Conservation (phyloP, 2,329 filamentous ascomycete species). For the Macrophomina pseudophaseolina region DNA sequence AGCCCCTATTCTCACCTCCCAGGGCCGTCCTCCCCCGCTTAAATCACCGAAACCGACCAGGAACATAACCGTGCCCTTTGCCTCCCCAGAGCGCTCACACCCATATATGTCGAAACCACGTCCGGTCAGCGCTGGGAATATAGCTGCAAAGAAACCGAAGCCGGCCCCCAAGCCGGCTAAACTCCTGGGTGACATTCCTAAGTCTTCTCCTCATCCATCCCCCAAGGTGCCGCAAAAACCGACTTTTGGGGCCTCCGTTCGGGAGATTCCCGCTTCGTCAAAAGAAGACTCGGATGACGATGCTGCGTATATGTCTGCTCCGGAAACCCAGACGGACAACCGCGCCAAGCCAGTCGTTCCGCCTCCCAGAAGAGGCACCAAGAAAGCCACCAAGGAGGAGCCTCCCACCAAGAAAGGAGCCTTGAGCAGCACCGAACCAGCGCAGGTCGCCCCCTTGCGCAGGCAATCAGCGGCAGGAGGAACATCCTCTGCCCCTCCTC, state of each 20-base stretch:
- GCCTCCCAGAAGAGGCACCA: conserved; percentile 44
- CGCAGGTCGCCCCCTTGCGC: conserved; percentile 21
- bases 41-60: conserved; percentile 50
- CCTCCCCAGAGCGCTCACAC: background rate
- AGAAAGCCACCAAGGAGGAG: conserved; percentile 30
- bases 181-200: conserved; percentile 22
- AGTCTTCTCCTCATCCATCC: background rate
- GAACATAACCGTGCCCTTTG: conserved; percentile 22
- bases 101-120: conserved; percentile 24
- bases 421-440: background rate
- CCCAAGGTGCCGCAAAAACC: conserved; percentile 12
- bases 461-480: conserved; percentile 34
- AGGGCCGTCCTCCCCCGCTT: conserved; percentile 40
- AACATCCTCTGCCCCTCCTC: conserved; percentile 32
- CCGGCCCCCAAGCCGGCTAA: conserved; percentile 36
- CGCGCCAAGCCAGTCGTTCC: conserved; percentile 41
- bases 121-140: conserved; percentile 17
- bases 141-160: conserved; percentile 37
- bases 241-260: background rate
- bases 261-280: background rate
- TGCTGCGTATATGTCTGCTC: conserved; percentile 39
- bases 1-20: conserved; percentile 32
- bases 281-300: conserved; percentile 27
- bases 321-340: conserved; percentile 39
- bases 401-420: background rate